Conservation (phyloP, 306 rosid species). For the Corylus heterophylla region DNA sequence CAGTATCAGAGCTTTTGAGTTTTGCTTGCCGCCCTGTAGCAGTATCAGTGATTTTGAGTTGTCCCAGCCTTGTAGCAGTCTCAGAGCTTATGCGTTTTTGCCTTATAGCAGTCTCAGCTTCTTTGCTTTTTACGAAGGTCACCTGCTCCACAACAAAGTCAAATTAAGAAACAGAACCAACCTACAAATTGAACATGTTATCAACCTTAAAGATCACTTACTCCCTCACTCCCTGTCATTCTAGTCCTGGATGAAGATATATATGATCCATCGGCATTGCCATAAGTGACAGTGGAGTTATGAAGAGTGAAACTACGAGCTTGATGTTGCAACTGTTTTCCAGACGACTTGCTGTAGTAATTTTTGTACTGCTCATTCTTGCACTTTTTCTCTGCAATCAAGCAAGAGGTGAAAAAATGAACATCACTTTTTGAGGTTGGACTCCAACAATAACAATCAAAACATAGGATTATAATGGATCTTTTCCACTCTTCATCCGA, state of each 20-base stretch:
- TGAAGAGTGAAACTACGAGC: slow-evolving; percentile 64
- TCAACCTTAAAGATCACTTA: slow-evolving; percentile 33
- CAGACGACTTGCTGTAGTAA: slow-evolving; percentile 23
- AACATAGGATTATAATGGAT: neutral
- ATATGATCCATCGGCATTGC: slow-evolving; percentile 65
- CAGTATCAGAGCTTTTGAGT: no score
- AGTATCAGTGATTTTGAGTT: no score
- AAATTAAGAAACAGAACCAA: slow-evolving; percentile 24
- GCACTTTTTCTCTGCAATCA: slow-evolving; percentile 52
- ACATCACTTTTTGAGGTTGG: neutral
- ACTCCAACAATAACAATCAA: slow-evolving; percentile 1
- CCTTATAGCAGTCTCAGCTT: slow-evolving; percentile 67
- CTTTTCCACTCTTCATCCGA: no score
- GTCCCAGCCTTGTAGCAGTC: no score
- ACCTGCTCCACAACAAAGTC: slow-evolving; percentile 43
- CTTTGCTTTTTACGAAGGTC: slow-evolving; percentile 74
- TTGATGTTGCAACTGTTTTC: slow-evolving; percentile 45
- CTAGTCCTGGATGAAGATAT: slow-evolving; percentile 62
- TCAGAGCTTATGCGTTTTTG: slow-evolving; percentile 33
- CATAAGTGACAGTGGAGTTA: slow-evolving; percentile 74
- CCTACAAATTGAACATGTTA: neutral
- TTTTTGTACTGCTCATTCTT: slow-evolving; percentile 41
- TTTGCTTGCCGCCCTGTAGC: neutral
- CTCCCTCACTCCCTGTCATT: slow-evolving; percentile 88
- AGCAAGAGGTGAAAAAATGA: neutral